phyloP scores from a whole-genome alignment of 2,329 filamentous ascomycete genomes.

The Hysterium pulicare region DNA sequence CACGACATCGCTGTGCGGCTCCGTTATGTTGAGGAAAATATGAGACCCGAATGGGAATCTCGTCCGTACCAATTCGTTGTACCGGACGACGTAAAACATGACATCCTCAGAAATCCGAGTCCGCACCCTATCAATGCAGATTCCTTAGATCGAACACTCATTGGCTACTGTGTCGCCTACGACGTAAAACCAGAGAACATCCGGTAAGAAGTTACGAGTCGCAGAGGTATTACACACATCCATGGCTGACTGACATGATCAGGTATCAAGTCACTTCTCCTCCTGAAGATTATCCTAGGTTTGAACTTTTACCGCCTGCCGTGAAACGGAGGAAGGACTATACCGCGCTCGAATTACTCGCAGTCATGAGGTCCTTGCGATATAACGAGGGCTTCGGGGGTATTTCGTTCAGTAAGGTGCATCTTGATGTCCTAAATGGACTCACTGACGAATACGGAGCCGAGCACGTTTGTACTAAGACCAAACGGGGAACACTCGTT shows the following conservation, averaged over 20 bases:
- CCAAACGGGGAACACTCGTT: conserved; percentile 55
- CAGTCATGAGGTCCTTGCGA: conserved; percentile 65
- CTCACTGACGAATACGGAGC: conserved; percentile 57
- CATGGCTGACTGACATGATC: background rate
- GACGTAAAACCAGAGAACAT: conserved; percentile 65
- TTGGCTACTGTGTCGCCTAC: conserved; percentile 68
- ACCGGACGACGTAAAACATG: conserved; percentile 46
- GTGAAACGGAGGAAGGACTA: conserved; percentile 53
- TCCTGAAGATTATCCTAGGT: conserved; percentile 63
- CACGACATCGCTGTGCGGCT: conserved; percentile 63
- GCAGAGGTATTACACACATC: background rate
- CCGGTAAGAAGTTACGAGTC: conserved; percentile 49
- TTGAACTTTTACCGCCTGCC: conserved; percentile 59
- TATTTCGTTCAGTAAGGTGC: conserved; percentile 64
- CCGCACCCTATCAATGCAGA: conserved; percentile 58
- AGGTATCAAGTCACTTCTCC: conserved; percentile 38
- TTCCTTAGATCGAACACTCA: conserved; percentile 63
- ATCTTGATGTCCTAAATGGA: conserved; percentile 62
- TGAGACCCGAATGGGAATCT: conserved; percentile 64
- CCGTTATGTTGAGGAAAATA: conserved; percentile 57
- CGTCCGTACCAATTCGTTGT: conserved; percentile 62
- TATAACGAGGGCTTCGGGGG: conserved; percentile 68
- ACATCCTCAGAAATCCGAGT: conserved; percentile 30
- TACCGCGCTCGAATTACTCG: conserved; percentile 60
- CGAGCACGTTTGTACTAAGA: conserved; percentile 61